Evolutionary conservation across 2,329 filamentous ascomycete genomes (phyloP).

Genomic region (Ceratocystis destructans): DNA sequence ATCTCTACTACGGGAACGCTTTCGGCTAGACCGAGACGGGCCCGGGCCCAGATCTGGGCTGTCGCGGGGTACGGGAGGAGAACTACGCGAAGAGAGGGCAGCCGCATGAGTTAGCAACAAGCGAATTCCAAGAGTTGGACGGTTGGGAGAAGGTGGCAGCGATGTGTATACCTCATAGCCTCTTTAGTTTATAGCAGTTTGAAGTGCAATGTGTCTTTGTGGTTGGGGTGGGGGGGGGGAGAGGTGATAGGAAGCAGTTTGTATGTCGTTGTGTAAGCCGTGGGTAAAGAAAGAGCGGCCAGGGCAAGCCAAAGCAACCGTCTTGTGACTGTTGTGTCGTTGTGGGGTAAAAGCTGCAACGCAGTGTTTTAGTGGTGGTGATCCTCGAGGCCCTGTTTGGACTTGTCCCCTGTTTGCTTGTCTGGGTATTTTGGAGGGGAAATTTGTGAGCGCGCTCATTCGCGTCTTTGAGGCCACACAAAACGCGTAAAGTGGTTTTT

Average conservation of each 20-base stretch:
- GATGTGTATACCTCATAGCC: not conserved
- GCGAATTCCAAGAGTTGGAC: not conserved
- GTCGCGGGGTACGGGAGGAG: constrained; percentile 36
- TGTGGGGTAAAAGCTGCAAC: not conserved
- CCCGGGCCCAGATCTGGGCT: constrained; percentile 29
- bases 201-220: not conserved
- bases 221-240: not conserved
- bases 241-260: not conserved
- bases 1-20: constrained; percentile 40
- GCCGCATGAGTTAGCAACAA: not conserved
- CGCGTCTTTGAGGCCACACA: constrained; percentile 6
- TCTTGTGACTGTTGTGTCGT: not conserved
- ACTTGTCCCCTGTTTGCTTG: not conserved
- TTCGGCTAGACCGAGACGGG: constrained; percentile 35
- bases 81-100: constrained; percentile 37
- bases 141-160: not conserved
- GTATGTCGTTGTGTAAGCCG: not conserved
- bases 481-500: constrained; percentile 29
- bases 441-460: constrained; percentile 16
- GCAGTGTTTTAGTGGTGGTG: not conserved
- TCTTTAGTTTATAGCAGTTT: not conserved
- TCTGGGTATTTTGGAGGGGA: constrained; percentile 11
- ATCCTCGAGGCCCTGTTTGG: not conserved
- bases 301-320: not conserved
- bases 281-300: not conserved